phyloP scores from a whole-genome alignment of 768 basidiomycete genomes.

The Psilocybe subaeruginosa region DNA sequence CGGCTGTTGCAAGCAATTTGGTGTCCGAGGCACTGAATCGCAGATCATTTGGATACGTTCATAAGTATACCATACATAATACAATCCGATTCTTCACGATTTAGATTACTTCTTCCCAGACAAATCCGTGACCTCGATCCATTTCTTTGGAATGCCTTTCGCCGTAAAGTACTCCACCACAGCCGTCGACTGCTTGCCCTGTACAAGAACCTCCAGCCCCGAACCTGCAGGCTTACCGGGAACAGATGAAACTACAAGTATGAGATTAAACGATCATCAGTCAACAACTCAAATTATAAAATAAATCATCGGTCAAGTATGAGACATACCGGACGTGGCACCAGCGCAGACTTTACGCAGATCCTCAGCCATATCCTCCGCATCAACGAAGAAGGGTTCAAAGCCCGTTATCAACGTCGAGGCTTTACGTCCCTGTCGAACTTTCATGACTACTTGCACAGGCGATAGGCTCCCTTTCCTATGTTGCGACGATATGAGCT shows the following conservation, averaged over 20 bases:
- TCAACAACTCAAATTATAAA: no score
- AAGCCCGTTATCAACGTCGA: conserved; percentile 79
- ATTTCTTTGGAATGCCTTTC: conserved; percentile 80
- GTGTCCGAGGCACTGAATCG: no score
- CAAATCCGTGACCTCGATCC: conserved; percentile 64
- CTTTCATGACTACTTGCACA: conserved; percentile 69
- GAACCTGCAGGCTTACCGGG: conserved; percentile 53
- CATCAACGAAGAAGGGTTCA: conserved; percentile 72
- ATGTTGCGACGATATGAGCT: background rate
- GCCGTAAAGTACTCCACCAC: conserved; percentile 68
- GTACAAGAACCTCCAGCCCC: conserved; percentile 76
- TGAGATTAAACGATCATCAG: conserved; percentile 1
- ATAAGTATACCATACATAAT: no score
- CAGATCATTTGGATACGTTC: no score
- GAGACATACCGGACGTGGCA: conserved; percentile 65
- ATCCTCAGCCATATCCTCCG: conserved; percentile 79
- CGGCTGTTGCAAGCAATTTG: no score
- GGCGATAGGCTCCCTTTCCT: conserved; percentile 82
- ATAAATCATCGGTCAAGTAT: background rate
- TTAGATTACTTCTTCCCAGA: conserved; percentile 48
- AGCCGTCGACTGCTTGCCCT: conserved; percentile 76
- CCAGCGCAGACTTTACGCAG: conserved; percentile 78
- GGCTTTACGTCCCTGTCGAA: conserved; percentile 78
- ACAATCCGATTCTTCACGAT: no score
- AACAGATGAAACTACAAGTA: conserved; percentile 57